phyloP scores from a whole-genome alignment of 2,329 filamentous ascomycete genomes.

The Chalaropsis thielavioides region DNA sequence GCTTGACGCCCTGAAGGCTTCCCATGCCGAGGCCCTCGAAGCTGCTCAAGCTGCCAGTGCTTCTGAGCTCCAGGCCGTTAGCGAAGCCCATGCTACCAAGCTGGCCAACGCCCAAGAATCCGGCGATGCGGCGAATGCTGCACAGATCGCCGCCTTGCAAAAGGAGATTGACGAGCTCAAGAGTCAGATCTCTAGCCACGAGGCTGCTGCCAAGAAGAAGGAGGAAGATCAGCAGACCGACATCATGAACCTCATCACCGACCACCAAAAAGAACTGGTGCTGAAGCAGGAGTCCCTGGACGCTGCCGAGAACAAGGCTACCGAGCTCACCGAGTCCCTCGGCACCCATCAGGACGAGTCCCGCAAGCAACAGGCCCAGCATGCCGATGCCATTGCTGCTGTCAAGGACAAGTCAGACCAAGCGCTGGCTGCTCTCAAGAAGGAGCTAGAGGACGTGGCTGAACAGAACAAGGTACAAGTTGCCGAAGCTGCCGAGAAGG shows the following conservation, averaged over 20 bases:
- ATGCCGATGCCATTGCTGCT: slow-evolving; percentile 19
- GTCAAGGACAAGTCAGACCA: slow-evolving; percentile 13
- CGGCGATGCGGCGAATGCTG: slow-evolving; percentile 26
- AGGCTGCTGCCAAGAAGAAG: slow-evolving; percentile 20
- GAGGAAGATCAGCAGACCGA: slow-evolving; percentile 14
- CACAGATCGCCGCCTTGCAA: slow-evolving; percentile 38
- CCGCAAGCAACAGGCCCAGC: background rate
- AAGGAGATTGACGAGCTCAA: slow-evolving; percentile 25
- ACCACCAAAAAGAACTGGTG: slow-evolving; percentile 15
- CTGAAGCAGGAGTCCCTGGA: slow-evolving; percentile 25
- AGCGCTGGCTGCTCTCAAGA: slow-evolving; percentile 24
- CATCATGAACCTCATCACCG: slow-evolving; percentile 13
- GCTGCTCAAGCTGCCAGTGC: slow-evolving; percentile 29
- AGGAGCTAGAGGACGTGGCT: slow-evolving; percentile 12
- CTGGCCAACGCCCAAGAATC: slow-evolving; percentile 31
- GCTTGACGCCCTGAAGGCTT: slow-evolving; percentile 30
- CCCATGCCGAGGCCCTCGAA: slow-evolving; percentile 32
- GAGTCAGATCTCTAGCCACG: slow-evolving; percentile 19
- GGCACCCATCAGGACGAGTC: slow-evolving; percentile 2
- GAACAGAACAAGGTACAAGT: slow-evolving; percentile 8
- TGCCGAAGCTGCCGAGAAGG: slow-evolving; percentile 23
- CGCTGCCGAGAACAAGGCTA: slow-evolving; percentile 24
- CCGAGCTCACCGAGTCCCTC: slow-evolving; percentile 21
- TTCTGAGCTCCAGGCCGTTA: slow-evolving; percentile 25
- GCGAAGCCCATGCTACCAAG: slow-evolving; percentile 35